A percentile compares a stretch with the other conserved stretches of the same genome.
phyloP scores from a whole-genome alignment of 768 basidiomycete genomes.

The Mycena amicta region DNA sequence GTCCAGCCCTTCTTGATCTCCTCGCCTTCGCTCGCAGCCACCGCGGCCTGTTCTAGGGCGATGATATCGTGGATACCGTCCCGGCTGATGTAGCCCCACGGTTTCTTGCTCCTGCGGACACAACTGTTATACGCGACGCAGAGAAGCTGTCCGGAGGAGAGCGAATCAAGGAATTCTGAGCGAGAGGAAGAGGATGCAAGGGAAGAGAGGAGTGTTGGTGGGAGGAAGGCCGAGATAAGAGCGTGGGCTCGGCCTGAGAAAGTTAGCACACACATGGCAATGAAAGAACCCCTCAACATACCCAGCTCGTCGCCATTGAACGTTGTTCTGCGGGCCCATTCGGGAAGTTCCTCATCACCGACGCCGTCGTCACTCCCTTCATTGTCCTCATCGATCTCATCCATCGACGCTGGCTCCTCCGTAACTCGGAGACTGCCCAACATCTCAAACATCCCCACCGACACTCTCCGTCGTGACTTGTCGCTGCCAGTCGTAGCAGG shows the following conservation, averaged over 20 bases:
- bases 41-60: constrained; percentile 56
- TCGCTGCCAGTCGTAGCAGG: constrained; percentile 14
- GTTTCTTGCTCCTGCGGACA: constrained; percentile 77
- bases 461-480: constrained; percentile 42
- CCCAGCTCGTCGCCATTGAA: constrained; percentile 64
- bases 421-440: constrained; percentile 50
- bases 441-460: constrained; percentile 59
- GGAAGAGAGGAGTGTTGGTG: constrained; percentile 49
- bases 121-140: constrained; percentile 81
- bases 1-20: constrained; percentile 69
- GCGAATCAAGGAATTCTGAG: constrained; percentile 50
- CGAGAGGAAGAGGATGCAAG: constrained; percentile 34
- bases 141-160: constrained; percentile 79
- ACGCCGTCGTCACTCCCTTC: constrained; percentile 45
- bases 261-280: constrained; percentile 3
- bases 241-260: constrained; percentile 64
- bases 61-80: constrained; percentile 82
- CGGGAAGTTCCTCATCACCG: constrained; percentile 74
- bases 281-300: constrained; percentile 36
- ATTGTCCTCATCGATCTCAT: constrained; percentile 47
- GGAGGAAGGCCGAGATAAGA: constrained; percentile 62
- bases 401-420: constrained; percentile 62
- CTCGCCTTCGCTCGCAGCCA: constrained; percentile 35
- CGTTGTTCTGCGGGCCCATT: constrained; percentile 68
- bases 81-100: constrained; percentile 85